Evolutionary conservation across 75 land plant genomes (phyloP).

Genomic region (Sequoiadendron giganteum): DNA sequence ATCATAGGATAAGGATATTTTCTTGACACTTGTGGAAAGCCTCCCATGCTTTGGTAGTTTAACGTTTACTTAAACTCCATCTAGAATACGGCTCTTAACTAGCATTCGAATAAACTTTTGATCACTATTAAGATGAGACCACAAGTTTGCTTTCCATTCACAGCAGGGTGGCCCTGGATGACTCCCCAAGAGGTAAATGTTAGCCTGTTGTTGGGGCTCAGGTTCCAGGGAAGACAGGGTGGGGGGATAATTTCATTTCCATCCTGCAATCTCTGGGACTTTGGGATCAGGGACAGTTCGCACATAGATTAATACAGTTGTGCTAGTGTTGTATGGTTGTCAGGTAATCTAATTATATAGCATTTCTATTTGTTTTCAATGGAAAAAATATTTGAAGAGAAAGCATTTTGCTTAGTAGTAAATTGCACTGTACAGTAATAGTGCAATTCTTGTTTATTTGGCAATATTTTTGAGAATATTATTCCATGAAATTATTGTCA

Average conservation of each 20-base stretch:
- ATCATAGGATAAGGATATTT: no score
- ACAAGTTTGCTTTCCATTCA: no score
- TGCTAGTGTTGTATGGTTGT: neutral
- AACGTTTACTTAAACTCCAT: no score
- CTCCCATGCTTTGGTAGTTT: no score
- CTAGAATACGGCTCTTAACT: no score
- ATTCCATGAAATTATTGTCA: constrained; percentile 20
- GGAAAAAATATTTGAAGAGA: neutral
- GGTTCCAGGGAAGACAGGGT: neutral
- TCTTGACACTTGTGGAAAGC: no score
- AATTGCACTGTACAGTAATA: neutral
- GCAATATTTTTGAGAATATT: neutral
- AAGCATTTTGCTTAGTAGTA: neutral
- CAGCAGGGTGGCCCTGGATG: no score
- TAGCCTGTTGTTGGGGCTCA: no score
- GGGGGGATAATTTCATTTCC: neutral
- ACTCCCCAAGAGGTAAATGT: no score
- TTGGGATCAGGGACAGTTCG: neutral
- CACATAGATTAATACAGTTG: neutral
- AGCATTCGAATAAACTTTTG: no score
- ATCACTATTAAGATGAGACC: no score
- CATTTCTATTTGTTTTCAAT: neutral
- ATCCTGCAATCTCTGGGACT: no score
- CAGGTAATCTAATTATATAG: neutral
- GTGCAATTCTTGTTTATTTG: neutral